Evolutionary conservation across 805 yeast genomes (phyloP).

Genomic region (Lachancea meyersii): DNA sequence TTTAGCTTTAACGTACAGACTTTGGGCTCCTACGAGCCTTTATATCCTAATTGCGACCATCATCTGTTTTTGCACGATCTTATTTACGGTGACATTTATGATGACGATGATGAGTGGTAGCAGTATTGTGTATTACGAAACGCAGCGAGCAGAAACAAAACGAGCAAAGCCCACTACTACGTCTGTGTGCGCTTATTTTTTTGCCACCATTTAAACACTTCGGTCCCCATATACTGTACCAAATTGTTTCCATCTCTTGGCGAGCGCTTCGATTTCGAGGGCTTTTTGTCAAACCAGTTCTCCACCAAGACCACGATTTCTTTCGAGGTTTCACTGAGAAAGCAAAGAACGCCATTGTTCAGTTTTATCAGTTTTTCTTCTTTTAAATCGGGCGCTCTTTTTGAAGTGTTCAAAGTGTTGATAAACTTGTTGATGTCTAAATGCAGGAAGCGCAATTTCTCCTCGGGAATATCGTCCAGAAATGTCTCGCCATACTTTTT

Average conservation of each 20-base stretch:
- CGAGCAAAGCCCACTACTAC: too few species aligned
- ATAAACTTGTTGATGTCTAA: conserved; percentile 19
- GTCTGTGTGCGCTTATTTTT: not conserved
- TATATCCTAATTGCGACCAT: conserved; percentile 1
- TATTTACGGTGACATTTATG: conserved; percentile 20
- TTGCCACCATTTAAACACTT: conserved; percentile 24
- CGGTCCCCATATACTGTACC: conserved; percentile 20
- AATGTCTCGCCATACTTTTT: conserved; percentile 16
- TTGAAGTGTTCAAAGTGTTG: conserved; percentile 16
- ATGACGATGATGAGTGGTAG: conserved; percentile 3
- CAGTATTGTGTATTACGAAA: not conserved
- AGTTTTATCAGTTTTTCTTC: conserved; percentile 29
- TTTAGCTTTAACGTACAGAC: not conserved
- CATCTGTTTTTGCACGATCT: conserved; percentile 18
- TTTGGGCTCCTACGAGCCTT: not conserved
- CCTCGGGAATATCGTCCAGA: conserved; percentile 17
- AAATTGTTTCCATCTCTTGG: conserved; percentile 8
- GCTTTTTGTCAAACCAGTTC: conserved; percentile 27
- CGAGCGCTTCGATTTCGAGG: not conserved
- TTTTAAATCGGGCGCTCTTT: conserved; percentile 10
- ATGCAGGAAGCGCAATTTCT: conserved; percentile 25
- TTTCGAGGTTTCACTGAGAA: conserved; percentile 18
- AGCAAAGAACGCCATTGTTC: conserved; percentile 31
- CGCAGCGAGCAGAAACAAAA: not conserved
- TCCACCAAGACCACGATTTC: conserved; percentile 20